Evolutionary conservation across 1,284 basidiomycete genomes (phyloP).

Genomic region (Tremellales sp.): DNA sequence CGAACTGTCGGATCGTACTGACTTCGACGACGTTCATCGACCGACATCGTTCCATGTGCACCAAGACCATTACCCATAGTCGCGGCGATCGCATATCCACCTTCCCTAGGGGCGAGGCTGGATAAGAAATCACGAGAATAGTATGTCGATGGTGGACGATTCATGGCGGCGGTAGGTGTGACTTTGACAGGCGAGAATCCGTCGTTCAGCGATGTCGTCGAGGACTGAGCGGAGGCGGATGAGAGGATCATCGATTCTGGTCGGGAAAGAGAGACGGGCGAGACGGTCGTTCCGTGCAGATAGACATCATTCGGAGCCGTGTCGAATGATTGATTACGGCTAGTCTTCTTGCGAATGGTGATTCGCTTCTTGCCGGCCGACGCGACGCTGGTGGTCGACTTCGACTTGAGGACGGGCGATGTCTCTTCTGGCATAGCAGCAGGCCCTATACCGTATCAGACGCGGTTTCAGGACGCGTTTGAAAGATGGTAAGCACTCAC

Average conservation of each 20-base stretch:
- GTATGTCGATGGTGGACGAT: conserved; percentile 28
- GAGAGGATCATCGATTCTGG: conserved; percentile 14
- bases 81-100: conserved; percentile 48
- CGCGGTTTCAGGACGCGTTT: background rate
- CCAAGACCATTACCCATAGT: conserved; percentile 30
- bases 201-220: conserved; percentile 33
- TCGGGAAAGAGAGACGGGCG: background rate
- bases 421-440: conserved; percentile 26
- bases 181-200: conserved; percentile 30
- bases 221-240: conserved; percentile 37
- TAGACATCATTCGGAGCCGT: conserved; percentile 8
- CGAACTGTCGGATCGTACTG: conserved; percentile 7
- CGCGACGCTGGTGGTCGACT: conserved; percentile 34
- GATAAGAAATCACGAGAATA: conserved; percentile 42
- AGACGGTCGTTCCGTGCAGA: conserved; percentile 1
- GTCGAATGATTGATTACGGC: conserved; percentile 10
- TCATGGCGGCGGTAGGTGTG: conserved; percentile 30
- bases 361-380: conserved; percentile 12
- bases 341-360: conserved; percentile 9
- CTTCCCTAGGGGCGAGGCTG: conserved; percentile 43
- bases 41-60: conserved; percentile 17
- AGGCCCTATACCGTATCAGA: conserved; percentile 32
- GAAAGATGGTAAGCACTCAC: conserved; percentile 18
- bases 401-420: conserved; percentile 17
- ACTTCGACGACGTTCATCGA: conserved; percentile 30